Evolutionary conservation across 305 asterid species (phyloP).

Genomic region (Fraxinus ornus): DNA sequence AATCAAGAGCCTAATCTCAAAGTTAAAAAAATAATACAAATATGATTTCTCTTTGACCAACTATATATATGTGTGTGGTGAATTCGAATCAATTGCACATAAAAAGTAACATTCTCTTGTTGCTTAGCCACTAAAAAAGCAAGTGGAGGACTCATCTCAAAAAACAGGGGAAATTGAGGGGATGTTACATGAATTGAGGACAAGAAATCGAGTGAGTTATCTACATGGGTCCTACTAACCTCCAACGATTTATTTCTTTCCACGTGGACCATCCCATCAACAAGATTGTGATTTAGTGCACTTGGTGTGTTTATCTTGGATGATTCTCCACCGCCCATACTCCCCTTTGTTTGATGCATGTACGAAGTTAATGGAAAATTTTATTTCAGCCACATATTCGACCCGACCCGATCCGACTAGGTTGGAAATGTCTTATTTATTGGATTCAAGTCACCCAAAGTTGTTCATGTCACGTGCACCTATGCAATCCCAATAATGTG

Average conservation of each 20-base stretch:
- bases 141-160: background rate
- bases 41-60: background rate
- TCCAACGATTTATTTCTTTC: constrained; percentile 10
- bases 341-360: background rate
- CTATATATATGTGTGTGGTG: background rate
- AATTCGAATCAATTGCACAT: background rate
- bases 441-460: background rate
- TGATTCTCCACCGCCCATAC: background rate
- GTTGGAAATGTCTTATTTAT: background rate
- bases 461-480: constrained; percentile 35
- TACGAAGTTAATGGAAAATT: background rate
- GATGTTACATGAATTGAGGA: constrained; percentile 2
- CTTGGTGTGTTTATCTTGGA: background rate
- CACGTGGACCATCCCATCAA: constrained; percentile 37
- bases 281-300: constrained; percentile 25
- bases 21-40: too few relatives aligned
- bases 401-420: background rate
- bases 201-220: background rate
- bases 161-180: background rate
- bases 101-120: background rate
- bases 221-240: constrained; percentile 18
- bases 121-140: background rate
- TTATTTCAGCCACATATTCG: background rate
- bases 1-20: background rate
- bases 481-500: constrained; percentile 15